phyloP scores from a whole-genome alignment of 257 asterid species.

The Verbena officinalis region DNA sequence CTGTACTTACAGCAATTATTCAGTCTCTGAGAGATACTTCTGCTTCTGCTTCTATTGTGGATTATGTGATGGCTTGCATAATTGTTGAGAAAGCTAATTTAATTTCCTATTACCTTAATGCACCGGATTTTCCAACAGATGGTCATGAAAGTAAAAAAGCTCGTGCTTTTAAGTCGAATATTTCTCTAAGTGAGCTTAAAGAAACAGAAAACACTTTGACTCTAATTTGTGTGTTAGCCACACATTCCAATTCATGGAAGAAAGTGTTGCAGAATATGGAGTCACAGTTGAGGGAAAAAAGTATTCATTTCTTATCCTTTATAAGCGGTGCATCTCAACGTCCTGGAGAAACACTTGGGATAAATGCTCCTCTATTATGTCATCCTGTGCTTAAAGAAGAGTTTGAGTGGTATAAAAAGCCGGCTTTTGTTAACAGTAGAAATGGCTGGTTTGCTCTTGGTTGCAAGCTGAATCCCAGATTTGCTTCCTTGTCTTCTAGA shows the following conservation, averaged over 20 bases:
- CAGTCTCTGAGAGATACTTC: slow-evolving; percentile 73
- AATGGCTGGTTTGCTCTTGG: slow-evolving; percentile 94
- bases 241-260: slow-evolving; percentile 71
- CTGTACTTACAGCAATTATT: slow-evolving; percentile 78
- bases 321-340: slow-evolving; percentile 78
- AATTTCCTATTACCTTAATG: slow-evolving; percentile 69
- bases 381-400: slow-evolving; percentile 78
- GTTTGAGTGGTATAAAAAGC: slow-evolving; percentile 69
- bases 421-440: slow-evolving; percentile 70
- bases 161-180: slow-evolving; percentile 63
- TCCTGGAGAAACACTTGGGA: slow-evolving; percentile 61
- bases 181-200: slow-evolving; percentile 66
- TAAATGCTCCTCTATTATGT: slow-evolving; percentile 62
- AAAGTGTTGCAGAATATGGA: slow-evolving; percentile 69
- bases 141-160: slow-evolving; percentile 81
- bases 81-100: slow-evolving; percentile 77
- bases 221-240: slow-evolving; percentile 77
- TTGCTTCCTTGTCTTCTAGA: slow-evolving; percentile 46
- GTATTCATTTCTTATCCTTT: slow-evolving; percentile 86
- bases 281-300: slow-evolving; percentile 80
- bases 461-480: slow-evolving; percentile 56
- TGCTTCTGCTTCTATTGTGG: slow-evolving; percentile 51
- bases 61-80: slow-evolving; percentile 72
- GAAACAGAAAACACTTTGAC: slow-evolving; percentile 77
- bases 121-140: slow-evolving; percentile 73